Conservation (phyloP, 495 filamentous ascomycete genomes). For the Xylaria palmicola region DNA sequence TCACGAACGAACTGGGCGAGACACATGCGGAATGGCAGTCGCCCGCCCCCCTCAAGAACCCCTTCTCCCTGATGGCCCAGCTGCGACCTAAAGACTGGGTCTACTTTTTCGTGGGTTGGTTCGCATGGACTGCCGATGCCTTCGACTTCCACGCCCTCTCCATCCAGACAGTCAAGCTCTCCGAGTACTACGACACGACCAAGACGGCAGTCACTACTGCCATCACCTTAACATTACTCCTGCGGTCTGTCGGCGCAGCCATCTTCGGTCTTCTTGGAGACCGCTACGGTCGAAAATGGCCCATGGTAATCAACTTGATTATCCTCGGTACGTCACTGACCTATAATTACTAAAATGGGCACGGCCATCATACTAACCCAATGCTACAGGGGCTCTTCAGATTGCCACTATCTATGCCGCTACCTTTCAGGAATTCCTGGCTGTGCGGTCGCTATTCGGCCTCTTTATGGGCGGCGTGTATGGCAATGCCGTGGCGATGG, state of each 20-base stretch:
- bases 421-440: conserved; percentile 68
- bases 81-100: conserved; percentile 58
- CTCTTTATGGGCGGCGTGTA: conserved; percentile 83
- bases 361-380: conserved; percentile 39
- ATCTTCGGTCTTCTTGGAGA: conserved; percentile 73
- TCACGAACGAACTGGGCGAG: conserved; percentile 59
- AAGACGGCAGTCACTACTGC: conserved; percentile 71
- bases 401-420: conserved; percentile 69
- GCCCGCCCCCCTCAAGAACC: conserved; percentile 59
- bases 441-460: conserved; percentile 69
- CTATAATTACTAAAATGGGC: neutral
- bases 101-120: conserved; percentile 63
- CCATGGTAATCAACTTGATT: conserved; percentile 73
- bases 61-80: conserved; percentile 57
- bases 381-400: conserved; percentile 52
- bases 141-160: conserved; percentile 78
- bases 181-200: conserved; percentile 60
- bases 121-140: conserved; percentile 67
- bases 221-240: conserved; percentile 70
- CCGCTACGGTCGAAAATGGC: conserved; percentile 76
- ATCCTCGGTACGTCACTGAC: conserved; percentile 38
- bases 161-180: conserved; percentile 67
- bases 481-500: conserved; percentile 79
- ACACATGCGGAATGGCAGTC: conserved; percentile 57
- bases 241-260: conserved; percentile 68